A percentile compares a stretch with the other conserved stretches of the same genome.
phyloP scores from a whole-genome alignment of 2,329 filamentous ascomycete species.

The Fusarium musae region DNA sequence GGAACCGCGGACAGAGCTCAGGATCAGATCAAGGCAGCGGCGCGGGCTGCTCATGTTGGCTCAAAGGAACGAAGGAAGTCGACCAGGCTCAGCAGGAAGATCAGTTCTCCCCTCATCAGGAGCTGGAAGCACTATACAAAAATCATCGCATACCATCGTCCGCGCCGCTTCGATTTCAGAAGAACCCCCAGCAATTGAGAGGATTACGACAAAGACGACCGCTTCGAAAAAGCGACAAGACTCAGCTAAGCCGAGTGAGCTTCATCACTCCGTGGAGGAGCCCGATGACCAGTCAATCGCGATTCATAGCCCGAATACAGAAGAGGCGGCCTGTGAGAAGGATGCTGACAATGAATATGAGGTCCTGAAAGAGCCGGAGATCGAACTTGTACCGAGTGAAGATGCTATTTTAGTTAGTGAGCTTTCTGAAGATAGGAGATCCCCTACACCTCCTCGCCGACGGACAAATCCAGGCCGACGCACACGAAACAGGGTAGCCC shows the following conservation, averaged over 20 bases:
- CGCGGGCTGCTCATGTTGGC: constrained; percentile 61
- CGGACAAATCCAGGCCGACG: constrained; percentile 22
- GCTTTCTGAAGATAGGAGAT: background rate
- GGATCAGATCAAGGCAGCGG: constrained; percentile 59
- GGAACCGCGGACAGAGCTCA: constrained; percentile 57
- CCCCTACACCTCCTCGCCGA: background rate
- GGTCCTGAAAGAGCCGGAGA: background rate
- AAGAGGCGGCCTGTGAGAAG: background rate
- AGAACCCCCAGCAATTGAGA: background rate
- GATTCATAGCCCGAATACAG: background rate
- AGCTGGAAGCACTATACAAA: background rate
- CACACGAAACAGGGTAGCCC: constrained; percentile 9
- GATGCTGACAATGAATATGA: background rate
- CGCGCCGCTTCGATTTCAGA: background rate
- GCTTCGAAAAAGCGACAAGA: background rate
- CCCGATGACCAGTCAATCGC: background rate
- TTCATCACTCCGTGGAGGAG: background rate
- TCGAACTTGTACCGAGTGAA: background rate
- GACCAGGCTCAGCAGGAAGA: background rate
- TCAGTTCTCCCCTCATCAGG: background rate
- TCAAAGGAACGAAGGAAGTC: constrained; percentile 44
- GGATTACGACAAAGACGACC: background rate
- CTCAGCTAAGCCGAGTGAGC: background rate
- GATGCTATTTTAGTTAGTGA: background rate
- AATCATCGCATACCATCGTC: background rate